These are phyloP conservation scores for Alnus glutinosa DNA, from an alignment of 306 rosid genomes.

Conservation along the genomic window DNA sequence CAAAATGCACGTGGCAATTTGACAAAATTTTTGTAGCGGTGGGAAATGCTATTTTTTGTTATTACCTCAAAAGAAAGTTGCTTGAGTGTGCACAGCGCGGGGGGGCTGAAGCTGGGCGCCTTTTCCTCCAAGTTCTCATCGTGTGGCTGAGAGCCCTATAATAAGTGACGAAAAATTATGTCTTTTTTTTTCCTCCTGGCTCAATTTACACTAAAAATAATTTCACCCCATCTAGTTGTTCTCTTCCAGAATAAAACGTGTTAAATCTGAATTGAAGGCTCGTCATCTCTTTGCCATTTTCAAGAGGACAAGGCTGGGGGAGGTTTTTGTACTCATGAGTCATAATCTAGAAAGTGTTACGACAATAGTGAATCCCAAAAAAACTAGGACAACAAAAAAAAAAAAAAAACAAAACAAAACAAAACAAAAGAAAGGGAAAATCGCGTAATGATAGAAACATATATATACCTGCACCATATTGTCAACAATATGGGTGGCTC, in stretches of 20 bases:
- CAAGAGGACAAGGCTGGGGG: not conserved
- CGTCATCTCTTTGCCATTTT: not conserved
- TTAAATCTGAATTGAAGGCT: not conserved
- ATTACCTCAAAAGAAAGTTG: slow-evolving; percentile 45
- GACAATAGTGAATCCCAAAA: not conserved
- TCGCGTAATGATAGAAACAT: too few species aligned
- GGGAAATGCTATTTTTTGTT: too few species aligned
- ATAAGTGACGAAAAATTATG: too few species aligned
- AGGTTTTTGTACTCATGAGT: not conserved
- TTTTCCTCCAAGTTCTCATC: too few species aligned
- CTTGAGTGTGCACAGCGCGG: slow-evolving; percentile 51
- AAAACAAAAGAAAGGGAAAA: too few species aligned
- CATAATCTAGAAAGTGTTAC: not conserved
- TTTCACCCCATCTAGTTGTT: not conserved
- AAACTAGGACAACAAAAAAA: too few species aligned
- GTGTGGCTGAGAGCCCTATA: too few species aligned
- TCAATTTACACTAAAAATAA: not conserved
- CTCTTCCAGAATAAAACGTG: not conserved
- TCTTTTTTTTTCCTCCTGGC: too few species aligned
- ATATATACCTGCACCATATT: slow-evolving; percentile 46
- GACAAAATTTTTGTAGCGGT: too few species aligned
- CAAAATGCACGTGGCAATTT: too few species aligned
- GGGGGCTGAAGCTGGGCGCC: slow-evolving; percentile 29
- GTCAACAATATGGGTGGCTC: slow-evolving; percentile 53
- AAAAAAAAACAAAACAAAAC: too few species aligned